Percentiles rank a stretch among this genome's conserved stretches.
Evolutionary conservation across 371 early-diverging fungal species (phyloP).

Genomic region (Haplosporangium sp.): DNA sequence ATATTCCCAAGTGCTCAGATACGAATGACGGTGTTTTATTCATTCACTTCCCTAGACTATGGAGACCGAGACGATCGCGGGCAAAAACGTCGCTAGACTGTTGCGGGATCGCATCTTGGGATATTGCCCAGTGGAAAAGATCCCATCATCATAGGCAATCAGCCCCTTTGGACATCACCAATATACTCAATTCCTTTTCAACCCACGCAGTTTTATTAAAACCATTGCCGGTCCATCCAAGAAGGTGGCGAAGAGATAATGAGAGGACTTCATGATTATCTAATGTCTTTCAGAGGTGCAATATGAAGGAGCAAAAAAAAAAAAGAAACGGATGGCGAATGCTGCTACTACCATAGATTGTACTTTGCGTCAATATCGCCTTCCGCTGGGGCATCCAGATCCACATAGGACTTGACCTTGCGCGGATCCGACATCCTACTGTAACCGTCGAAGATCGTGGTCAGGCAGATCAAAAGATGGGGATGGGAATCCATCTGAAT

Average conservation of each 20-base stretch:
- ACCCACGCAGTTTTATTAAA: constrained; percentile 4
- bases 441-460: background rate
- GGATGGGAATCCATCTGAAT: background rate
- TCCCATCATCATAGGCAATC: background rate
- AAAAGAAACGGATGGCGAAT: background rate
- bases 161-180: background rate
- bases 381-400: constrained; percentile 89
- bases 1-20: background rate
- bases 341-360: constrained; percentile 42
- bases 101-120: constrained; percentile 57
- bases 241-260: background rate
- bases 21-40: background rate
- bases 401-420: constrained; percentile 88
- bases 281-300: background rate
- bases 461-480: background rate
- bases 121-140: constrained; percentile 39
- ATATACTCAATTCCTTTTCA: constrained; percentile 4
- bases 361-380: constrained; percentile 77
- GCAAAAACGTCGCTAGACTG: constrained; percentile 66
- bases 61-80: constrained; percentile 73
- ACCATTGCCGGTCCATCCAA: background rate
- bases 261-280: background rate
- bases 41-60: constrained; percentile 60
- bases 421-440: constrained; percentile 67
- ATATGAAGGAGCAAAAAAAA: background rate